These are phyloP conservation scores for Cubamyces lactineus DNA, from an alignment of 768 basidiomycete species.

Conservation along the genomic window DNA sequence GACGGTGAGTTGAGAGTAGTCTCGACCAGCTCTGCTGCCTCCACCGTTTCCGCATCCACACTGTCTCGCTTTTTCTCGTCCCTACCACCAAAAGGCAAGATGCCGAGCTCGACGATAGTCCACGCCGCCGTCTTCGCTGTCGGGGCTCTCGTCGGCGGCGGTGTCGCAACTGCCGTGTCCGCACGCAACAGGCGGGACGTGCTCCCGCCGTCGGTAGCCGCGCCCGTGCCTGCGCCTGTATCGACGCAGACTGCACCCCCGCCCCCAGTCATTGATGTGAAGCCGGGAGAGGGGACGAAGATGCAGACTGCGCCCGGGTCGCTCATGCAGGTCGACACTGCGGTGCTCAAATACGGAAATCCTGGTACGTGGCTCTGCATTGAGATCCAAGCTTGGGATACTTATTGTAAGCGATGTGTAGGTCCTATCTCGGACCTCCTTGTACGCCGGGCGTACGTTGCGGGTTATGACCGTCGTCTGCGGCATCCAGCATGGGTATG, in stretches of 20 bases:
- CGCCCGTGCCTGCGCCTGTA: conserved; percentile 8
- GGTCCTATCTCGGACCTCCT: conserved; percentile 85
- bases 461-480: conserved; percentile 87
- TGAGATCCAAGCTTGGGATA: neutral
- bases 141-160: conserved; percentile 81
- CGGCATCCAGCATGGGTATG: conserved; percentile 93
- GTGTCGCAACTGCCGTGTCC: conserved; percentile 57
- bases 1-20: neutral
- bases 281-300: conserved; percentile 46
- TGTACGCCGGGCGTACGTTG: conserved; percentile 80
- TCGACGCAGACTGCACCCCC: conserved; percentile 22
- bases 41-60: neutral
- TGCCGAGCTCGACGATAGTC: conserved; percentile 53
- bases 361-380: conserved; percentile 60
- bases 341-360: conserved; percentile 76
- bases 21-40: conserved; percentile 1
- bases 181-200: conserved; percentile 33
- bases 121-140: conserved; percentile 80
- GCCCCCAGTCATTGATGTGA: conserved; percentile 52
- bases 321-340: conserved; percentile 29
- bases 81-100: conserved; percentile 23
- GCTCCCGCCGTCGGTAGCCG: conserved; percentile 20
- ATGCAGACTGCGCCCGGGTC: conserved; percentile 41
- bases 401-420: conserved; percentile 36
- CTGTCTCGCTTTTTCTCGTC: neutral